Percentiles rank a stretch among this genome's conserved stretches.
These are phyloP conservation scores for Senecio squalidus DNA, from an alignment of 140 eudicot species.

Conservation along the genomic window DNA sequence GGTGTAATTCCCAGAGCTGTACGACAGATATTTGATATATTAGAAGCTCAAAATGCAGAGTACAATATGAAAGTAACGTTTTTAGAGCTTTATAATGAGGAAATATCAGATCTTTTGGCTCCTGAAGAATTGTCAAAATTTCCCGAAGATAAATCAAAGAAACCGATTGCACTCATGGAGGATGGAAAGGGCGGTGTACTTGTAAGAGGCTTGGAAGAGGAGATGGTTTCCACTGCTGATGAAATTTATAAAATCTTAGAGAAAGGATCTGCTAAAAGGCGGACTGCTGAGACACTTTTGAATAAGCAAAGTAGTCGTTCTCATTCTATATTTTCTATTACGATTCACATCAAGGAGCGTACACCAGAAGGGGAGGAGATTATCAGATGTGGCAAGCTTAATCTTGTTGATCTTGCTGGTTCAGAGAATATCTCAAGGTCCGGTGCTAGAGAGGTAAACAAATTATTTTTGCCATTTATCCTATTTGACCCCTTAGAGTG, in stretches of 20 bases:
- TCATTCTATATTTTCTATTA: constrained; percentile 85
- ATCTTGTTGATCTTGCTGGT: constrained; percentile 96
- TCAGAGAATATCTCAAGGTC: constrained; percentile 94
- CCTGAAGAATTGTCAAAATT: constrained; percentile 1
- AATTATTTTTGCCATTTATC: not conserved
- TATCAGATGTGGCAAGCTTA: constrained; percentile 89
- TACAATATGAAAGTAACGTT: constrained; percentile 28
- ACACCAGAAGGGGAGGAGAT: constrained; percentile 97
- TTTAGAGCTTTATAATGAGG: constrained; percentile 49
- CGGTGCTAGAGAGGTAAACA: constrained; percentile 86
- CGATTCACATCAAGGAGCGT: constrained; percentile 85
- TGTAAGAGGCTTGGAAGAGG: constrained; percentile 91
- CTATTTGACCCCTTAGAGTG: not conserved
- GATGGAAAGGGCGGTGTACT: constrained; percentile 96
- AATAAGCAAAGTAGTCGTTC: constrained; percentile 94
- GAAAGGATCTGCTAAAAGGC: constrained; percentile 93
- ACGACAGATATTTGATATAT: not conserved
- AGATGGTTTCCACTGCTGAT: constrained; percentile 73
- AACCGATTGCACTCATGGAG: constrained; percentile 90
- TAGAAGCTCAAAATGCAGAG: not conserved
- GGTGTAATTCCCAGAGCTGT: constrained; percentile 9
- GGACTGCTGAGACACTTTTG: constrained; percentile 91
- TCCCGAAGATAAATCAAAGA: constrained; percentile 5
- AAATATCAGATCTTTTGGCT: not conserved
- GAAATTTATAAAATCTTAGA: constrained; percentile 84